Percentiles rank a stretch among this genome's conserved stretches.
Conservation (phyloP, 78 protist species). For the Acrasis kona region DNA sequence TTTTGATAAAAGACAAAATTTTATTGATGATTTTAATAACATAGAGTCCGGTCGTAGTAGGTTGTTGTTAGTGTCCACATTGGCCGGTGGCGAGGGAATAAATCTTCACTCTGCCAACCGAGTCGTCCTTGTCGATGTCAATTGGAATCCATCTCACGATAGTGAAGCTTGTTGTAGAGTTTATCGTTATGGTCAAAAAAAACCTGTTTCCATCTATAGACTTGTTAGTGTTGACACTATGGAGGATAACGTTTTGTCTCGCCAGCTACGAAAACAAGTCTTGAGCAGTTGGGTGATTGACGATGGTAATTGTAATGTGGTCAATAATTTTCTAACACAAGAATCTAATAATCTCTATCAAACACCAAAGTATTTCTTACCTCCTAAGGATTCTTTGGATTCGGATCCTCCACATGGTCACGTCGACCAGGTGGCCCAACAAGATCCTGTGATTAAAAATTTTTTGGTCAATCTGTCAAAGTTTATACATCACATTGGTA, state of each 20-base stretch:
- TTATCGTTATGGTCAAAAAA: constrained; percentile 97
- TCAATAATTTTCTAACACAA: no score
- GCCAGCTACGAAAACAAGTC: constrained; percentile 65
- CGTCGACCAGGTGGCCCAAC: no score
- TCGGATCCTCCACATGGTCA: no score
- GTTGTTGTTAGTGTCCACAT: constrained; percentile 36
- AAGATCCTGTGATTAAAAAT: no score
- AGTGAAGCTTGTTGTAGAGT: constrained; percentile 74
- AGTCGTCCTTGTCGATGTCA: constrained; percentile 67
- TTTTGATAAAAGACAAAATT: constrained; percentile 7
- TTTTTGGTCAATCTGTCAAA: no score
- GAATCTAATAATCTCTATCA: no score
- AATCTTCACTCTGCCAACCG: constrained; percentile 59
- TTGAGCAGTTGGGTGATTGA: constrained; percentile 33
- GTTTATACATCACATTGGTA: no score
- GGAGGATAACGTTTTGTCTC: constrained; percentile 78
- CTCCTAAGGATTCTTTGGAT: no score
- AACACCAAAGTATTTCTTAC: no score
- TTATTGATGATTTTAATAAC: constrained; percentile 73
- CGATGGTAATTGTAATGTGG: no score
- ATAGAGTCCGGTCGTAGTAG: not conserved
- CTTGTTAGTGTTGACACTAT: constrained; percentile 57
- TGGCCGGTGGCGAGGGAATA: constrained; percentile 70
- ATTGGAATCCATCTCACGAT: constrained; percentile 78
- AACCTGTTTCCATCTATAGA: constrained; percentile 80